phyloP scores from a whole-genome alignment of 257 asterid species.

The Coffea eugenioides region DNA sequence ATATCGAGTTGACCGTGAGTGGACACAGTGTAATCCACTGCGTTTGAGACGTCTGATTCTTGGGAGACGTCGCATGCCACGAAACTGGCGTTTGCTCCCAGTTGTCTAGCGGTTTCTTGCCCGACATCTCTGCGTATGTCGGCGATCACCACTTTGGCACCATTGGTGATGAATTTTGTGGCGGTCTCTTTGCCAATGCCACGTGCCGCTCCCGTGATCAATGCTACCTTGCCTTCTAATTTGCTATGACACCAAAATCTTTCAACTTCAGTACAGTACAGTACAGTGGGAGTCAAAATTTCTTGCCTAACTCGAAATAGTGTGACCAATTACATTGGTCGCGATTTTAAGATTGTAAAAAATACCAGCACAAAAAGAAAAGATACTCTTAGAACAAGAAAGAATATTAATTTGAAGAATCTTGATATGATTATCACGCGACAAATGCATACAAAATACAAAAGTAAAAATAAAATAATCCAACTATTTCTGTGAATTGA shows the following conservation, averaged over 20 bases:
- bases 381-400: too few species aligned
- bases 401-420: too few species aligned
- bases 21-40: conserved; percentile 65
- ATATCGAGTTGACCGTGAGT: conserved; percentile 62
- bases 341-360: too few species aligned
- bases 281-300: too few species aligned
- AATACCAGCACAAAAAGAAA: too few species aligned
- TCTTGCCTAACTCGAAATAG: too few species aligned
- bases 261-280: too few species aligned
- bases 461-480: too few species aligned
- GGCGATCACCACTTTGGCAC: conserved; percentile 76
- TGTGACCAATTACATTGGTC: too few species aligned
- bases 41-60: conserved; percentile 61
- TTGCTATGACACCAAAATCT: conserved; percentile 16
- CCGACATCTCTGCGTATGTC: conserved; percentile 54
- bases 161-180: conserved; percentile 52
- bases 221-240: conserved; percentile 74
- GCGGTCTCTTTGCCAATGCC: conserved; percentile 92
- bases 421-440: too few species aligned
- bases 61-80: conserved; percentile 62
- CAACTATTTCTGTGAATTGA: too few species aligned
- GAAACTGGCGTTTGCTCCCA: conserved; percentile 65
- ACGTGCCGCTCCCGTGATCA: conserved; percentile 82
- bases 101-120: conserved; percentile 42
- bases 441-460: too few species aligned